Base-by-base conservation (phyloP, 352 stramenopile species). In the Pythium phragmitis region DNA sequence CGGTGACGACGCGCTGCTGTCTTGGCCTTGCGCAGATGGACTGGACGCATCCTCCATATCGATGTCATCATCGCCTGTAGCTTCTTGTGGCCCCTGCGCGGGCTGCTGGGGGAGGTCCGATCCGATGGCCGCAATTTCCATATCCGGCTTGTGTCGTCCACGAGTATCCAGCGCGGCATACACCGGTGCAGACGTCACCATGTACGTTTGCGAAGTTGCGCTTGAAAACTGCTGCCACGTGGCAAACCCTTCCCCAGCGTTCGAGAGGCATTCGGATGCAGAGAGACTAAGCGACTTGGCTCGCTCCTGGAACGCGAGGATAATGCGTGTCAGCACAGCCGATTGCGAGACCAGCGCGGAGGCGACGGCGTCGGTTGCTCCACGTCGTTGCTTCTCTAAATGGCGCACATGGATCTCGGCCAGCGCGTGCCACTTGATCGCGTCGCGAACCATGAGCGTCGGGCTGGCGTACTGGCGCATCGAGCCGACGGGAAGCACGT, bases 141-240 rank as follows among this genome's bases (percentile, higher is more conserved):
- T 33, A 3, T 61, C 47, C 1, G 37, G 21, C 47, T 34, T 54
- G 46, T 36, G 63, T 47, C 37, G 26, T 5, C 57, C 63, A 17
- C 80, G 70, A 12, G 80, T 88, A 42, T 90, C 75, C 53, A 90
- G 55, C 34, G 71, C 80, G n/a, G 87, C 45, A 62, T 85, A 88
- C 21, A 72, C 65, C 28, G 80, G 80, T n/a, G 76, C 80, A 23
- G 12, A 60, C 41, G 39, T 77, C 7, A 17, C 37, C 11, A 34
- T 12, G 36, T 60, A 73, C 19, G 61, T 36, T 1, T 21, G 48
- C 4, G 28, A 16, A 11, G 54, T 12, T n/a, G 65, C 28, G 16
- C 26, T 30, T 8, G 28, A 17, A n/a, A 57, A 60, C 21, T 13
- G 19, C 9, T 69, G 49, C 60, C 67, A 73, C 2, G 19, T 21